These are phyloP conservation scores for Aspergillus diversus DNA, from an alignment of 495 filamentous ascomycete species.

Conservation along the genomic window DNA sequence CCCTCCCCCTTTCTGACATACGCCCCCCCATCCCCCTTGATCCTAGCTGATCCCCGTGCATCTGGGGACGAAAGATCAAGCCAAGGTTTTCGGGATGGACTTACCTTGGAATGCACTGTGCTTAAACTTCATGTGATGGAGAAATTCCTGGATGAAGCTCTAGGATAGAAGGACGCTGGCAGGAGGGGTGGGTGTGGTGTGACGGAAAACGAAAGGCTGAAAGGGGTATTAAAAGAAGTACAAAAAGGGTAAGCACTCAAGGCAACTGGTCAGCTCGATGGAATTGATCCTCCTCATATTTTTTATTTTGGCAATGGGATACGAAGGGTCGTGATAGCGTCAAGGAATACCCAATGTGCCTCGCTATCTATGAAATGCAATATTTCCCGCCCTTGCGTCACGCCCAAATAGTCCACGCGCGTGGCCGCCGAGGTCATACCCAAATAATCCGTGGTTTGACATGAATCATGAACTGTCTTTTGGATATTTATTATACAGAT, in stretches of 20 bases:
- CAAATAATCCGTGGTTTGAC: not conserved
- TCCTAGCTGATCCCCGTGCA: not conserved
- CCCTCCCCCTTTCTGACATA: not conserved
- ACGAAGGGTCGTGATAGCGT: not conserved
- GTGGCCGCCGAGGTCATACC: conserved; percentile 16
- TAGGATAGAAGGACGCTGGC: too few relatives aligned
- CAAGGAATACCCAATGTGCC: not conserved
- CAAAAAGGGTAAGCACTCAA: too few relatives aligned
- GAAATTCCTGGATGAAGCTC: not conserved
- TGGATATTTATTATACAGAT: conserved; percentile 12
- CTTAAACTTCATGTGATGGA: not conserved
- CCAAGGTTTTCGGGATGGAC: conserved; percentile 1
- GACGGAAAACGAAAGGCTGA: too few relatives aligned
- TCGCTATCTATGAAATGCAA: not conserved
- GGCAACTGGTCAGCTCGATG: too few relatives aligned
- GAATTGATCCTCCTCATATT: too few relatives aligned
- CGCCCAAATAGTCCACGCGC: not conserved
- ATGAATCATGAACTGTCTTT: not conserved
- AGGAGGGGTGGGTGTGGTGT: too few relatives aligned
- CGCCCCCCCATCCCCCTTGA: not conserved
- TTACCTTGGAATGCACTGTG: not conserved
- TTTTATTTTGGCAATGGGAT: not conserved
- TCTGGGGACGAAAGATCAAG: not conserved
- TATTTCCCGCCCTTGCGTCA: conserved; percentile 14
- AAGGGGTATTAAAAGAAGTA: too few relatives aligned